phyloP scores from a whole-genome alignment of 1,284 basidiomycete species.

The Volvariella surrecta region DNA sequence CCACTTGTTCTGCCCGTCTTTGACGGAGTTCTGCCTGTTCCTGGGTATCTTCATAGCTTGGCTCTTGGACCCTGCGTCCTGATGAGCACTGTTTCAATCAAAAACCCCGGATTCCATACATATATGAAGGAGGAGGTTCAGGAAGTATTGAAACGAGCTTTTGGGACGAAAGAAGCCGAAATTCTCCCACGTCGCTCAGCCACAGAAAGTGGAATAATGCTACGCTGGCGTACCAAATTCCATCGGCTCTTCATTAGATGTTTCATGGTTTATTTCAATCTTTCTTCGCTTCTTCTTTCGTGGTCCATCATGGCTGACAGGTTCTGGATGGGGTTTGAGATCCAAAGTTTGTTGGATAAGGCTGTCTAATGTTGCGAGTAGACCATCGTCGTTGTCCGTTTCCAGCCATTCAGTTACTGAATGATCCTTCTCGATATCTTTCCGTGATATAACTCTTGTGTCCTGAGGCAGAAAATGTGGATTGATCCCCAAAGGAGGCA shows the following conservation, averaged over 20 bases:
- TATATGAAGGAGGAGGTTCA: not conserved
- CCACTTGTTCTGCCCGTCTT: not conserved
- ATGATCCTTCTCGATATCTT: not conserved
- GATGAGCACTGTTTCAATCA: not conserved
- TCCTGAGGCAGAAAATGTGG: not conserved
- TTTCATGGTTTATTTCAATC: not conserved
- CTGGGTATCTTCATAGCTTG: not conserved
- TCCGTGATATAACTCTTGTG: not conserved
- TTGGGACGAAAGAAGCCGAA: not conserved
- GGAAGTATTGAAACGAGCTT: not conserved
- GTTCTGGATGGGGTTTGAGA: not conserved
- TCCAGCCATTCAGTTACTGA: too few species aligned
- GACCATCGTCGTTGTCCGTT: not conserved
- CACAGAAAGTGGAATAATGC: too few species aligned
- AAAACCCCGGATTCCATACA: not conserved
- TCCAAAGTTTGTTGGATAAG: not conserved
- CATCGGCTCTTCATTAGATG: not conserved
- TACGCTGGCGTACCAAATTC: too few species aligned
- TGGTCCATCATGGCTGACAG: too few species aligned
- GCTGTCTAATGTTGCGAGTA: not conserved
- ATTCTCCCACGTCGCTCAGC: not conserved
- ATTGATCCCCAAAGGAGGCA: not conserved
- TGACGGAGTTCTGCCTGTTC: not conserved
- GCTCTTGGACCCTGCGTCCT: not conserved
- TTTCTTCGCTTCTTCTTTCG: not conserved